Conservation (phyloP, 2,329 filamentous ascomycete species). For the Beauveria medogensis region DNA sequence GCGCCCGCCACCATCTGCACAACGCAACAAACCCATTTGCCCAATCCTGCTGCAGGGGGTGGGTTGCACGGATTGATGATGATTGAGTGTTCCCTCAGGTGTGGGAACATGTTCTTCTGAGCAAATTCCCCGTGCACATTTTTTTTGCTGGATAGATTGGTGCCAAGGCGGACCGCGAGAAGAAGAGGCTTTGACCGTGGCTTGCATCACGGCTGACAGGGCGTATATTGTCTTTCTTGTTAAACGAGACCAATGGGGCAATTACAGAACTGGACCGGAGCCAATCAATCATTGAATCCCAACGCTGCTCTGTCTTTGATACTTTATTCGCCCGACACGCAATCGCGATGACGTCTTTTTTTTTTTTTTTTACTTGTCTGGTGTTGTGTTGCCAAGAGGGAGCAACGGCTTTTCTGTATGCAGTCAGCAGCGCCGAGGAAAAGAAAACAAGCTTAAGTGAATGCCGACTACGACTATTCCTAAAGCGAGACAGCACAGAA, state of each 20-base stretch:
- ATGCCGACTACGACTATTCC: neutral
- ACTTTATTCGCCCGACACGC: neutral
- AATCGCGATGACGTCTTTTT: neutral
- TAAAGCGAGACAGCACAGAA: neutral
- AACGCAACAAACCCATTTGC: neutral
- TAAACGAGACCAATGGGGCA: neutral
- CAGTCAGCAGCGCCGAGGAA: neutral
- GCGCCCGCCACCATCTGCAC: conserved; percentile 1
- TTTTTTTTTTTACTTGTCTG: neutral
- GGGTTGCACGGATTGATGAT: neutral
- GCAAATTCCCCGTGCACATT: no score
- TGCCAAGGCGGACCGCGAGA: neutral
- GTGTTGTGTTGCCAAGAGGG: neutral
- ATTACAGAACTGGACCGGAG: neutral
- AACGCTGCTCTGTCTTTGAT: neutral
- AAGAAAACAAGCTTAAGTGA: conserved; percentile 6
- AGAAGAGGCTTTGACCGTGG: neutral
- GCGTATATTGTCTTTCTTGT: neutral
- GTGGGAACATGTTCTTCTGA: no score
- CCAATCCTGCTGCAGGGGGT: neutral
- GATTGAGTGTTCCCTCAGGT: neutral
- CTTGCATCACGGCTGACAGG: neutral
- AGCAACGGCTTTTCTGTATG: neutral
- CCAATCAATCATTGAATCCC: neutral
- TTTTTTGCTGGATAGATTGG: neutral